Percentiles rank a stretch among this genome's conserved stretches.
These are phyloP conservation scores for Cercospora sp. DNA, from an alignment of 2,329 filamentous ascomycete genomes.

Conservation along the genomic window DNA sequence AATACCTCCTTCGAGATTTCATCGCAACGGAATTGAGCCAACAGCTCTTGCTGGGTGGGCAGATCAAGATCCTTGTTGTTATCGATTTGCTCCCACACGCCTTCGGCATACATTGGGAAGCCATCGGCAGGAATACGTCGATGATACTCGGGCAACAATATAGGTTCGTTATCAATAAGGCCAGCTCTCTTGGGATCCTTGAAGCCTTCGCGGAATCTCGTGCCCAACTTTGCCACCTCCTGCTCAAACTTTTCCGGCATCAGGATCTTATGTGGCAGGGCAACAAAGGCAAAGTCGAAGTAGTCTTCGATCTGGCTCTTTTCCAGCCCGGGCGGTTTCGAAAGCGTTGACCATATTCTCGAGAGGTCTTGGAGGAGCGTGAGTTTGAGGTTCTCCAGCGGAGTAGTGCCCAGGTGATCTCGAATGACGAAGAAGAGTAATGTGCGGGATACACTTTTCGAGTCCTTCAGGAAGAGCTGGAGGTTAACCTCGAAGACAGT, in stretches of 20 bases:
- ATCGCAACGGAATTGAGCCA: slow-evolving; percentile 96
- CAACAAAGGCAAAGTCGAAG: slow-evolving; percentile 97
- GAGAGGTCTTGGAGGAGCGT: slow-evolving; percentile 87
- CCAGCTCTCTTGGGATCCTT: slow-evolving; percentile 64
- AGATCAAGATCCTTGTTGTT: slow-evolving; percentile 98
- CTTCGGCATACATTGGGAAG: slow-evolving; percentile 90
- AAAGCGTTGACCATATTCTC: slow-evolving; percentile 89
- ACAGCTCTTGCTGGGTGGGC: slow-evolving; percentile 92
- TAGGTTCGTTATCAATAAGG: slow-evolving; percentile 69
- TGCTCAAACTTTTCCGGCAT: slow-evolving; percentile 86
- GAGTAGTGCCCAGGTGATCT: slow-evolving; percentile 91
- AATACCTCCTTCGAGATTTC: slow-evolving; percentile 92
- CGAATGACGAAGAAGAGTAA: slow-evolving; percentile 98
- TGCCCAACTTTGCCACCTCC: slow-evolving; percentile 77
- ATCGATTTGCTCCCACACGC: slow-evolving; percentile 97
- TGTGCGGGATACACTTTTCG: slow-evolving; percentile 84
- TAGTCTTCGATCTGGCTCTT: slow-evolving; percentile 91
- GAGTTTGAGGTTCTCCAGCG: slow-evolving; percentile 82
- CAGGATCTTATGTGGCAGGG: slow-evolving; percentile 92
- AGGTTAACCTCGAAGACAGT: slow-evolving; percentile 99
- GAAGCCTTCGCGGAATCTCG: slow-evolving; percentile 79
- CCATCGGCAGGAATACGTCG: slow-evolving; percentile 93
- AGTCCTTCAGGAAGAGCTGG: slow-evolving; percentile 94
- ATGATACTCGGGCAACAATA: slow-evolving; percentile 94
- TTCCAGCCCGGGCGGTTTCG: slow-evolving; percentile 87